phyloP scores from a whole-genome alignment of 176 grass and related monocot genomes.

The Luzula sylvatica region DNA sequence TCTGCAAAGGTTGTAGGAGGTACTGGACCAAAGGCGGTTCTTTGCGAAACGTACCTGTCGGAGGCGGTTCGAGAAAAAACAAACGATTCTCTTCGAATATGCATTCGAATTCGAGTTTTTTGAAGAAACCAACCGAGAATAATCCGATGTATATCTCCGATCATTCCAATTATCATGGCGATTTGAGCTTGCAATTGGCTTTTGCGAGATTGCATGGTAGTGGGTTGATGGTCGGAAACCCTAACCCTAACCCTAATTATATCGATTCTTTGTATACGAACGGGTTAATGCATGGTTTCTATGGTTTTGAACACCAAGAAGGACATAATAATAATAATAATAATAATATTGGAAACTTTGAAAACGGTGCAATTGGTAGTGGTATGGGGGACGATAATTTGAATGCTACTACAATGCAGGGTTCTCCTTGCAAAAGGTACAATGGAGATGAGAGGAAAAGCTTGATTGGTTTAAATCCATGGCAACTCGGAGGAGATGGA shows the following conservation, averaged over 20 bases:
- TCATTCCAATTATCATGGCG: not conserved
- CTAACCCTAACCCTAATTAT: constrained; percentile 15
- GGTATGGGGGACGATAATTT: constrained; percentile 7
- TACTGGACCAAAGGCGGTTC: constrained; percentile 97
- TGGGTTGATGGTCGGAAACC: constrained; percentile 21
- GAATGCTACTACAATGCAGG: constrained; percentile 12
- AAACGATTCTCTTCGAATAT: constrained; percentile 49
- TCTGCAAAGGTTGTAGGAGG: constrained; percentile 92
- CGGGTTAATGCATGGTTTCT: constrained; percentile 18
- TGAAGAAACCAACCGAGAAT: constrained; percentile 10
- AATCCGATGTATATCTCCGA: constrained; percentile 7
- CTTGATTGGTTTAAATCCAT: constrained; percentile 17
- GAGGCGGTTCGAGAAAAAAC: constrained; percentile 92
- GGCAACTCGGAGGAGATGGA: constrained; percentile 14
- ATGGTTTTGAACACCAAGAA: constrained; percentile 12
- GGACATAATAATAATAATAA: too few species aligned
- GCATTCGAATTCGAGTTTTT: constrained; percentile 9
- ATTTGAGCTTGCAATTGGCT: constrained; percentile 11
- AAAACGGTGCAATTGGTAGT: constrained; percentile 8
- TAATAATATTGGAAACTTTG: constrained; percentile 7
- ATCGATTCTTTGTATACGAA: constrained; percentile 14
- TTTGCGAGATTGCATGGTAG: constrained; percentile 21
- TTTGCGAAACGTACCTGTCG: constrained; percentile 83
- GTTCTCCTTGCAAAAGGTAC: constrained; percentile 20
- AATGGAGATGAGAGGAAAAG: constrained; percentile 11